Base-by-base conservation (phyloP, 345 rosid genomes). In the Populus euphratica region DNA sequence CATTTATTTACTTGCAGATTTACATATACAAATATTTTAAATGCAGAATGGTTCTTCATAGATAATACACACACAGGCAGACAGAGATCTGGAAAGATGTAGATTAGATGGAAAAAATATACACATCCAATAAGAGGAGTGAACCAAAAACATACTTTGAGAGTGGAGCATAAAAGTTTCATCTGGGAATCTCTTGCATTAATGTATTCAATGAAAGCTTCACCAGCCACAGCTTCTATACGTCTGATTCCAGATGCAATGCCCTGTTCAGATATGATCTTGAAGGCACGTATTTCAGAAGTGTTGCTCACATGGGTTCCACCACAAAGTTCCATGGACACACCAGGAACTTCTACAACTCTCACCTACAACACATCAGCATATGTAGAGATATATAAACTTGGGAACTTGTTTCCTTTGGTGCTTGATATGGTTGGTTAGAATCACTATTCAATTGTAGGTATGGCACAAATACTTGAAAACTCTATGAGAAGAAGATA, bases 241-340 rank as follows among this genome's bases (percentile, higher is more conserved):
- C 98, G 93, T 82, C 99, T 88, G 74, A 88, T 82, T 77, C 99
- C 99, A 68, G 99, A 91, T 76, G 99, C 98, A 88, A 95, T 88
- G n/a, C 97, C 99, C 72, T 93, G 97, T 84, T 95, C 99, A 4
- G 97, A 93, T 76, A 95, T 91, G 25, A 93, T 89, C 81, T 95
- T 95, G 89, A 93, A 92, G 76, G 92, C 97, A 35, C 94, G 89
- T 78, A 95, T 95, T 79, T 95, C 99, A 63, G 91, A 83, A 79
- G 99, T 95, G 85, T 88, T 93, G 80, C 82, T 80, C 73, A 95
- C 99, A 84, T 92, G 99, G 64, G 99, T 95, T 81, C 99, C 99
- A 82, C 98, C 98, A 81, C 99, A 93, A 76, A 95, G 97, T 86
- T 95, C 99, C 97, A 95, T 90, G 39, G 99, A 95, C 72, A 95